phyloP scores from a whole-genome alignment of 2,329 filamentous ascomycete genomes.

The Pestalotiopsis sp. region DNA sequence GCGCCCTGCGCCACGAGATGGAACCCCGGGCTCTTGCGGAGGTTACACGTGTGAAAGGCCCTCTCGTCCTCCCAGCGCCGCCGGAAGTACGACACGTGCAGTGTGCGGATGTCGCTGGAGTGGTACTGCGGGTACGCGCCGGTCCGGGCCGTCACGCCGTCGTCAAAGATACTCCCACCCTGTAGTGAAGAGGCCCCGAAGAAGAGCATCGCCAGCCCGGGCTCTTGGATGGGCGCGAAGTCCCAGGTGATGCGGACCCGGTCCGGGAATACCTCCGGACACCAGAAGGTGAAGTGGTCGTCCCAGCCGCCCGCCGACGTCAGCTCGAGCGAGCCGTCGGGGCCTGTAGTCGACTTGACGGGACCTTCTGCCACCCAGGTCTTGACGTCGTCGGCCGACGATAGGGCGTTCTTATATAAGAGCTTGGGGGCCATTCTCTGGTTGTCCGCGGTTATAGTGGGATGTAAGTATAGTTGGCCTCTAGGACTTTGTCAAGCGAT shows the following conservation, averaged over 20 bases:
- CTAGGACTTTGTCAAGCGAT: no score
- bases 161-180: slow-evolving; percentile 1
- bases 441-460: no score
- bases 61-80: slow-evolving; percentile 8
- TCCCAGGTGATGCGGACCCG: slow-evolving; percentile 8
- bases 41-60: slow-evolving; percentile 10
- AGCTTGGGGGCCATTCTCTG: neutral
- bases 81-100: slow-evolving; percentile 9
- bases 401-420: slow-evolving; percentile 2
- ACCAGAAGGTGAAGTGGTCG: slow-evolving; percentile 12
- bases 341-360: neutral
- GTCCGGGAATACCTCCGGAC: slow-evolving; percentile 4
- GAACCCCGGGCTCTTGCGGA: slow-evolving; percentile 2
- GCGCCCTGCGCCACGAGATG: slow-evolving; percentile 11
- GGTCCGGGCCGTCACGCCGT: neutral
- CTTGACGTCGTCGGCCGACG: neutral
- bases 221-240: slow-evolving; percentile 2
- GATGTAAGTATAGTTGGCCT: no score
- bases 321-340: neutral
- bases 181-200: neutral
- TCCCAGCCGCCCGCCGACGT: neutral
- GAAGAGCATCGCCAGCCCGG: slow-evolving; percentile 9
- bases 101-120: neutral
- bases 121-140: slow-evolving; percentile 11
- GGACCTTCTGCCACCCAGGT: slow-evolving; percentile 3